These are phyloP conservation scores for Calonectria montana DNA, from an alignment of 2,329 filamentous ascomycete genomes.

Conservation along the genomic window DNA sequence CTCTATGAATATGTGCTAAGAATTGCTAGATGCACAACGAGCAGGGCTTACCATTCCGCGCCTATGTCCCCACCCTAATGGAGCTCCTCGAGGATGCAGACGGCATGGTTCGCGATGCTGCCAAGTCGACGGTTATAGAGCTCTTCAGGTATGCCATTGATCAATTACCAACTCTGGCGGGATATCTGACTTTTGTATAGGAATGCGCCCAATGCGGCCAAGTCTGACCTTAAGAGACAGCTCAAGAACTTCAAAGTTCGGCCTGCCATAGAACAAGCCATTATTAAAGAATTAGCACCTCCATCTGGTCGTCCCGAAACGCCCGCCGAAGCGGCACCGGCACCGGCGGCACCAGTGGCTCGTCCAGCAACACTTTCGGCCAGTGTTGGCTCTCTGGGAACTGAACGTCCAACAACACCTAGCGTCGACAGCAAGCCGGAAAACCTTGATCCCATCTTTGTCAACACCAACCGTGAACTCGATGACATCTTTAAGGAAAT, in stretches of 20 bases:
- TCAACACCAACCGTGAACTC: constrained; percentile 87
- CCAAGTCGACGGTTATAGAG: constrained; percentile 86
- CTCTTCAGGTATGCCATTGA: constrained; percentile 75
- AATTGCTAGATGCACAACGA: constrained; percentile 79
- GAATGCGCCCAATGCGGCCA: constrained; percentile 82
- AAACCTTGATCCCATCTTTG: constrained; percentile 81
- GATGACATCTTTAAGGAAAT: constrained; percentile 89
- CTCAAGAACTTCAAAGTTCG: constrained; percentile 86
- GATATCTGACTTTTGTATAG: constrained; percentile 52
- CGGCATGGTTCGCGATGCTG: constrained; percentile 84
- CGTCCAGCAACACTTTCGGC: constrained; percentile 57
- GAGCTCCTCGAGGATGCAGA: constrained; percentile 91
- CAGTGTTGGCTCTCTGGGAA: constrained; percentile 61
- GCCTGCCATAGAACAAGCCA: constrained; percentile 85
- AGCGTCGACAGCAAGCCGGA: constrained; percentile 74
- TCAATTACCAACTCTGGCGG: neutral
- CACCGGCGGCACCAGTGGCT: constrained; percentile 33
- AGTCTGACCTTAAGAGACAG: constrained; percentile 89
- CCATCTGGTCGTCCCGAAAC: constrained; percentile 56
- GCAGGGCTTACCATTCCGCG: constrained; percentile 81
- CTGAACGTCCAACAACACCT: constrained; percentile 69
- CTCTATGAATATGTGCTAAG: constrained; percentile 22
- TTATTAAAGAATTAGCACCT: constrained; percentile 79
- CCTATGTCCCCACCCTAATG: constrained; percentile 85
- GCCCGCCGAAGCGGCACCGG: constrained; percentile 53